Base-by-base conservation (phyloP, 768 basidiomycete genomes). In the Leccinum longicurvipes region DNA sequence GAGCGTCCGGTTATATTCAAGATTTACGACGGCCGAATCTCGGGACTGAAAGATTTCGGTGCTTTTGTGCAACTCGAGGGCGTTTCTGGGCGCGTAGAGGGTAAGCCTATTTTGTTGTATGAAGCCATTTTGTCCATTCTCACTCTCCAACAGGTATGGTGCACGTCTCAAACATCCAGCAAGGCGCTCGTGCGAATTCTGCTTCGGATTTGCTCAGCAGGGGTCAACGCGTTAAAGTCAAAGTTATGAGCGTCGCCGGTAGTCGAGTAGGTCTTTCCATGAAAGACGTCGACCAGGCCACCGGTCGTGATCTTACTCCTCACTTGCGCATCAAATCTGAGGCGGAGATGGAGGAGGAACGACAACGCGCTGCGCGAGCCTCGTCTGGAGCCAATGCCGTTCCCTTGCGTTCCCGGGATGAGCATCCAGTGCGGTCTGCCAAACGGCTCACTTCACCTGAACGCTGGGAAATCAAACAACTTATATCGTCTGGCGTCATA, bases 401-500 rank as follows among this genome's bases (percentile, higher is more conserved):
- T 21, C 92, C 95, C 2, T 77, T 98, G 15, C 79, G 77, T 71
- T 82, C 66, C 64, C 82, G 62, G 69, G 81, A 69, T 68, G 73
- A 69, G 59, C 80, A 60, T 73, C 77, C 65, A 45, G 80, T 85
- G 15, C 83, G 86, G 29, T 91, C 89, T 3, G 92, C 93, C 0
- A 94, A 93, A 67, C 83, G 96, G 15, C 76, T 98, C 55, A 95
- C 95, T 1, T 94, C 91, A 7, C 97, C 97, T 1, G 97, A 99
- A 72, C 85, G 97, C 27, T 99, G 97, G 94, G 97, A 99, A 76
- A 95, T 99, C 73, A 98, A 98, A 72, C 97, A 98, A 70, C 83
- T 99, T 54, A 97, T 98, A 53, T 91, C 97, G 1, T 97, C 94
- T 28, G 97, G 97, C 42, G 91, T 86, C 15, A 82, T 98, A 53